Evolutionary conservation across 352 stramenopile species (phyloP).

Genomic region (Pythium rishiriense): DNA sequence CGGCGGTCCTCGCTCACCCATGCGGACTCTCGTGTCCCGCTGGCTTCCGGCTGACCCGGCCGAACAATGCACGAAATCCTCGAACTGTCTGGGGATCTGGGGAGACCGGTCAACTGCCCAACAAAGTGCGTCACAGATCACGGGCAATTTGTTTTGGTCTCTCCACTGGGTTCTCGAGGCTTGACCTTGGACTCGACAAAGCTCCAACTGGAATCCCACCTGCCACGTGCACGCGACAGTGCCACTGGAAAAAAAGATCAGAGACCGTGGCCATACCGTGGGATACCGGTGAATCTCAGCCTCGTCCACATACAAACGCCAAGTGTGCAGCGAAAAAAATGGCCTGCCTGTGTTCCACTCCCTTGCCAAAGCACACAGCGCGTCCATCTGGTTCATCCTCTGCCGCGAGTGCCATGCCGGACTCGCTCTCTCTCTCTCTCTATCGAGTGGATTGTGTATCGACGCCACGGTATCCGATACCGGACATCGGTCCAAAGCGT

Average conservation of each 20-base stretch:
- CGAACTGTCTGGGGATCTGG: too few relatives aligned
- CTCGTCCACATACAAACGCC: not conserved
- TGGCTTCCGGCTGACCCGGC: too few relatives aligned
- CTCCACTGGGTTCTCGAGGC: too few relatives aligned
- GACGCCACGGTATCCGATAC: too few relatives aligned
- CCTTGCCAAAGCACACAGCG: not conserved
- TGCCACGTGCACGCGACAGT: not conserved
- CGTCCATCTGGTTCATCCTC: not conserved
- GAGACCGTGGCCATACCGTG: not conserved
- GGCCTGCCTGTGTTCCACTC: not conserved
- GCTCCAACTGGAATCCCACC: conserved; percentile 1
- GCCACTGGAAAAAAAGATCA: not conserved
- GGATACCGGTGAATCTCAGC: not conserved
- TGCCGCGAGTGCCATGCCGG: not conserved
- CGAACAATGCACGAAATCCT: too few relatives aligned
- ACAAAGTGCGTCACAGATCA: too few relatives aligned
- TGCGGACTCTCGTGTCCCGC: too few relatives aligned
- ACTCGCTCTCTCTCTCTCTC: not conserved
- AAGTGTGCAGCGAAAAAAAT: not conserved
- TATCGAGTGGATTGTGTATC: too few relatives aligned
- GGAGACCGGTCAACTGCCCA: too few relatives aligned
- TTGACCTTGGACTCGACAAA: not conserved
- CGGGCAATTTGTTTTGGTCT: too few relatives aligned
- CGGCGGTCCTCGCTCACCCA: not conserved
- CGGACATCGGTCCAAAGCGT: too few relatives aligned